Evolutionary conservation across 768 basidiomycete species (phyloP).

Genomic region (Auricularia cornea): DNA sequence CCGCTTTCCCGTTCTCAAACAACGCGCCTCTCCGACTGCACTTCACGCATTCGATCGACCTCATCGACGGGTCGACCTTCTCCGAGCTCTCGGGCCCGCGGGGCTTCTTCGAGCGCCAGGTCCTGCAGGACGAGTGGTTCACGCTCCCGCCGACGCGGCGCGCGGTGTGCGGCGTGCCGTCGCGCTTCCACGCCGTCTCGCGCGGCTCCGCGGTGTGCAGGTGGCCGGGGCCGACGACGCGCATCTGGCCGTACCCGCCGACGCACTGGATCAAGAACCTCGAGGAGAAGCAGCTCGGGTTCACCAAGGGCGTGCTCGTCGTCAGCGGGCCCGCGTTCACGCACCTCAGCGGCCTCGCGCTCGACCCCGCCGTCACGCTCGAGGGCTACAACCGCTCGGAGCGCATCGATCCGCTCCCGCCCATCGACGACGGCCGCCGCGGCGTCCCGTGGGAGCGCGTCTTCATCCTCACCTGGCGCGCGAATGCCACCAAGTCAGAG

Average conservation of each 20-base stretch:
- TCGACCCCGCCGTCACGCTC: background rate
- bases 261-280: background rate
- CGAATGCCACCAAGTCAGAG: background rate
- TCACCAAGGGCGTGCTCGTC: background rate
- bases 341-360: background rate
- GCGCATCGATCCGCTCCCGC: background rate
- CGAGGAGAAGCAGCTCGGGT: background rate
- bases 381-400: background rate
- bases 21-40: background rate
- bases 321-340: background rate
- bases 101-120: background rate
- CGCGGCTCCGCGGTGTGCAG: background rate
- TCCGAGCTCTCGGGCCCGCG: background rate
- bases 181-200: background rate
- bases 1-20: conserved; percentile 1
- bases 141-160: background rate
- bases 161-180: background rate
- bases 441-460: background rate
- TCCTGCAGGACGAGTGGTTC: background rate
- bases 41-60: background rate
- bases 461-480: background rate
- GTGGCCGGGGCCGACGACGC: background rate
- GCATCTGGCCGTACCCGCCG: background rate
- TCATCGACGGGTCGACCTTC: background rate
- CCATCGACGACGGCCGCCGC: background rate